A percentile compares a stretch with the other conserved stretches of the same genome.
Evolutionary conservation across 345 rosid genomes (phyloP).

Genomic region (Sisymbrium irio): DNA sequence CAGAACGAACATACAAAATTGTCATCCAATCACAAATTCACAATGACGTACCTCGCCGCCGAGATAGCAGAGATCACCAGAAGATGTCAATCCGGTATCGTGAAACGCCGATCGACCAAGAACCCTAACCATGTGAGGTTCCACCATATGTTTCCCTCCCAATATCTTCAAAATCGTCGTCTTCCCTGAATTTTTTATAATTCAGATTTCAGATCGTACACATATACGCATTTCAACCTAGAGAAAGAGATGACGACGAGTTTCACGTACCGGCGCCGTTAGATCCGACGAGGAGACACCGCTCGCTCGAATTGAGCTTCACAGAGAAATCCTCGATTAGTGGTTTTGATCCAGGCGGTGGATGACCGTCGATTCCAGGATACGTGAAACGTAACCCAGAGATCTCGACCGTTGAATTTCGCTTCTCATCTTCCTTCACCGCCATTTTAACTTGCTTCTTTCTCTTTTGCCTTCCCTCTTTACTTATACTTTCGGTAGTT

Average conservation of each 20-base stretch:
- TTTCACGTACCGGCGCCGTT: constrained; percentile 79
- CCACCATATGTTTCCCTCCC: constrained; percentile 99
- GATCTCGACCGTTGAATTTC: constrained; percentile 57
- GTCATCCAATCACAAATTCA: neutral
- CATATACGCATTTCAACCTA: neutral
- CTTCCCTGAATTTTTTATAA: constrained; percentile 48
- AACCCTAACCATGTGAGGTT: constrained; percentile 86
- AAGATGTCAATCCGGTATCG: constrained; percentile 75
- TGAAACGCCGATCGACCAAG: constrained; percentile 90
- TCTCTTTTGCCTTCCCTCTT: neutral
- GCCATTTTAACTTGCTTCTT: constrained; percentile 32
- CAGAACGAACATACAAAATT: neutral
- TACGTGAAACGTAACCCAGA: constrained; percentile 82
- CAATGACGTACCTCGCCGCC: constrained; percentile 79
- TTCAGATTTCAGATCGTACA: neutral
- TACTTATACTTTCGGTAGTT: constrained; percentile 31
- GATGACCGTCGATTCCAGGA: constrained; percentile 94
- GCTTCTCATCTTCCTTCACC: constrained; percentile 29
- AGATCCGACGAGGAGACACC: constrained; percentile 97
- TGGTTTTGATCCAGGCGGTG: constrained; percentile 80
- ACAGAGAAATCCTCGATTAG: constrained; percentile 68
- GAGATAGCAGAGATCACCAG: constrained; percentile 91
- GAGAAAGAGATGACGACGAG: neutral
- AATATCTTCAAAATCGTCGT: constrained; percentile 87
- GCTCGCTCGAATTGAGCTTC: constrained; percentile 59